A percentile compares a stretch with the other conserved stretches of the same genome.
Evolutionary conservation across 306 rosid species (phyloP).

Genomic region (Quercus wislizeni): DNA sequence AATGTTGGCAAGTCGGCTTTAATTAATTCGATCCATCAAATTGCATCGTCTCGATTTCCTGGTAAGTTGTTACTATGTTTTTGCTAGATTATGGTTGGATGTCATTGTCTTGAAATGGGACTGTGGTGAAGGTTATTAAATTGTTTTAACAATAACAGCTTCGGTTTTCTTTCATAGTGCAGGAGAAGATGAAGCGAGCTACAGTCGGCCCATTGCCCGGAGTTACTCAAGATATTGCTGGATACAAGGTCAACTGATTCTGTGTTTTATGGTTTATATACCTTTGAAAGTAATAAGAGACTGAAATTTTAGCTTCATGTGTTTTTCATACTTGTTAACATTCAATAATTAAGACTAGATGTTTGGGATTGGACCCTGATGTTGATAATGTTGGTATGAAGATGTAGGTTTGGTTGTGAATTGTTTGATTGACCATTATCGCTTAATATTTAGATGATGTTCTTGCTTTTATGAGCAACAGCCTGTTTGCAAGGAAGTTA

Average conservation of each 20-base stretch:
- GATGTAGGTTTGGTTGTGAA: background rate
- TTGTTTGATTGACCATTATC: background rate
- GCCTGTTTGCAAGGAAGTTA: background rate
- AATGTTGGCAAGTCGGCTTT: conserved; percentile 89
- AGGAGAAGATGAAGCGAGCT: conserved; percentile 82
- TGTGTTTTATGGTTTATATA: background rate
- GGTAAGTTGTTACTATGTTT: conserved; percentile 35
- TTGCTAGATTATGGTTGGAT: background rate
- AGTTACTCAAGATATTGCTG: conserved; percentile 95
- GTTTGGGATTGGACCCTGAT: background rate
- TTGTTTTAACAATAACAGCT: conserved; percentile 15
- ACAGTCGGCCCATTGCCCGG: conserved; percentile 92
- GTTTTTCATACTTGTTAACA: background rate
- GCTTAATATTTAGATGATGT: background rate
- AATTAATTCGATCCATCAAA: conserved; percentile 82
- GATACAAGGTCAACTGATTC: conserved; percentile 58
- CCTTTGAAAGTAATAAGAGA: background rate
- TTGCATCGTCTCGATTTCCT: conserved; percentile 66
- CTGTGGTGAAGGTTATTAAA: background rate
- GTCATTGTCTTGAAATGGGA: background rate
- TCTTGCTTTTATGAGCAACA: background rate
- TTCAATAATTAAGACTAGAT: background rate
- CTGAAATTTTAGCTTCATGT: background rate
- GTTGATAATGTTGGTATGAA: background rate
- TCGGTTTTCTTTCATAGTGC: conserved; percentile 49